These are phyloP conservation scores for Trichothecium roseum DNA, from an alignment of 2,329 filamentous ascomycete genomes.

Conservation along the genomic window DNA sequence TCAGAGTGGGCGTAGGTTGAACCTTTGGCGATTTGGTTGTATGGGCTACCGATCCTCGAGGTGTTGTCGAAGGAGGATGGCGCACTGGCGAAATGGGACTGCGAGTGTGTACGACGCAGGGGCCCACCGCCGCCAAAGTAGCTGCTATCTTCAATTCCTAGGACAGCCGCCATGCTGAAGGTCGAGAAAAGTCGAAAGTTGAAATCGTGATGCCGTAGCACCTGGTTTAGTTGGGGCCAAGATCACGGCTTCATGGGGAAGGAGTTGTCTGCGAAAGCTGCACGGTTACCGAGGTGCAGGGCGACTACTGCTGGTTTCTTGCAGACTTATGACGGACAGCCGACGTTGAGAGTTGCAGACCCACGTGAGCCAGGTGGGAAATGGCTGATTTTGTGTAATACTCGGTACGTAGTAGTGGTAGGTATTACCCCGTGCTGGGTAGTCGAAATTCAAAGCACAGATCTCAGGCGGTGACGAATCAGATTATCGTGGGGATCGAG, in stretches of 20 bases:
- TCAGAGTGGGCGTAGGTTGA: slow-evolving; percentile 32
- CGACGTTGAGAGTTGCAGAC: no score
- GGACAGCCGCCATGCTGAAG: slow-evolving; percentile 44
- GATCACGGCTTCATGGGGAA: not conserved
- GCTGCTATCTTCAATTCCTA: slow-evolving; percentile 45
- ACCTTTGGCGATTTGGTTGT: slow-evolving; percentile 26
- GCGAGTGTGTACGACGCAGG: slow-evolving; percentile 50
- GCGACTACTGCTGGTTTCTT: no score
- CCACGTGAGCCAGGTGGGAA: no score
- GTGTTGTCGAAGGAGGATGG: slow-evolving; percentile 30
- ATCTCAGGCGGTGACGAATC: no score
- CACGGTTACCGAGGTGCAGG: no score
- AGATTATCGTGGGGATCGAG: no score
- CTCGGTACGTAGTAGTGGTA: no score
- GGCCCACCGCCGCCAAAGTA: slow-evolving; percentile 43
- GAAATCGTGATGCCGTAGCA: not conserved
- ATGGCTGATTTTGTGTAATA: no score
- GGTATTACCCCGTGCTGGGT: no score
- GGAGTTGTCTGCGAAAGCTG: not conserved
- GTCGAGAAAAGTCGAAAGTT: not conserved
- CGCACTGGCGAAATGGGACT: slow-evolving; percentile 41
- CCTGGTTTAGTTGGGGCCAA: not conserved
- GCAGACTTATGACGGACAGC: no score
- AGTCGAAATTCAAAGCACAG: no score
- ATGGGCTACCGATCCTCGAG: slow-evolving; percentile 34